Evolutionary conservation across 306 rosid genomes (phyloP), one percentile per base, ranked within the genome.

Genomic region (Cucurbita ficifolia): DNA sequence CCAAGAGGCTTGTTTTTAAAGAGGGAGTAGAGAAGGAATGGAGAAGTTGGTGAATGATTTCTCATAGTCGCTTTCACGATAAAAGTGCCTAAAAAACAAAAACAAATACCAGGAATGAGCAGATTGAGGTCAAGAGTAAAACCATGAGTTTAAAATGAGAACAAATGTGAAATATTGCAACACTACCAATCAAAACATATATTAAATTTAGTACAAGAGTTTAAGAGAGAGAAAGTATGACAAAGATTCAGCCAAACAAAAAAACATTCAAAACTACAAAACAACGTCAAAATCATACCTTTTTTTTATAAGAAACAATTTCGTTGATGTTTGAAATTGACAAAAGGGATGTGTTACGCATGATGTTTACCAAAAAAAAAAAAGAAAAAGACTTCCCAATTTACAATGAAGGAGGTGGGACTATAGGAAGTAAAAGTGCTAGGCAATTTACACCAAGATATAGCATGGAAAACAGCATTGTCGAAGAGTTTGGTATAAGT

Each of bases 41-140:
- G 48, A 49, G 79, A 78, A 69, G 75, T 70, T 70, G 70, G 63
- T 5, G 83, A 72, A 81, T 73, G 53, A 76, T 78, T 48, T 76
- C 70, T 79, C 74, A 59, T 82, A 36, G 51, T 42, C 53, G 19
- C 33, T 14, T 10, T 19, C 52, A 42, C 5, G 36, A 42, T 40
- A 42, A 65, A 64, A 65, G 22, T 65, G 29, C 52, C 72, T 62
- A 62, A 38, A 38, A 40, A 39, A 60, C 67, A 35, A 36, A 39
- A 62, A 17, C 4, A 62, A 62, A 38, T 17, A 62, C 29, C 8
- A 17, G n/a, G 70, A n/a, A 38, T 62, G 29, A 62, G 24, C 24
- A 62, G 29, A 39, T 40, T 38, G 70, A 61, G 46, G 3, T 9
- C 3, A 4, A 60, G 46, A 16, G 13, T 60, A 7, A 61, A 39